Evolutionary conservation across 2,329 filamentous ascomycete species (phyloP), one percentile per base, ranked within the genome.

Genomic region (Ophiostoma sp.): DNA sequence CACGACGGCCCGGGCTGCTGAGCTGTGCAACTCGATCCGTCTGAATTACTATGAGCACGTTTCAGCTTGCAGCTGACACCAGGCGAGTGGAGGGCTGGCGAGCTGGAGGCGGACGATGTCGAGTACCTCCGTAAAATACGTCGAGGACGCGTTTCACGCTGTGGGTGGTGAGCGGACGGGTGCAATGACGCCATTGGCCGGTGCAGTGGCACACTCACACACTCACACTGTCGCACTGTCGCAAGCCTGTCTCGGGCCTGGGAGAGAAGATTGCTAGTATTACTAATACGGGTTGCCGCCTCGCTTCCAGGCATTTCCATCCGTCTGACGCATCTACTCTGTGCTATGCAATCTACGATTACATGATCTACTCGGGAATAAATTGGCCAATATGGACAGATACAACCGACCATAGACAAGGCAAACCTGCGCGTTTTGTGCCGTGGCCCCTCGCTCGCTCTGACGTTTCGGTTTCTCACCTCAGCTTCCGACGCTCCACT

Each of bases 171-270:
- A 12, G 9, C 27, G 49, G 11, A 18, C 14, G 55, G 38, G 27
- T 18, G 12, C 6, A 63, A 63, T 63, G 60, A 63, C 60, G 60
- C 60, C 60, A 63, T 63, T 63, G 60, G 60, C 60, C 42, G 60
- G 60, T 9, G 60, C 60, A 3, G 60, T 44, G 6, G 40, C 60
- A 63, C 60, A 63, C 38, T 41, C 6, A 7, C 58, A 7, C 58
- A 40, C 40, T 18, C 16, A 7, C 40, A 11, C n/a, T 11, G 40
- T 27, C 27, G 27, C 27, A 42, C n/a, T 63, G 38, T 55, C 49
- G 49, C 49, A 55, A 18, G 49, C 49, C 60, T 18, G 38, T 42
- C 60, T 63, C 38, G 38, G 60, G 42, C 16, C 27, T 42, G 14
- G 16, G 40, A 8, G 14, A 18, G 2, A 27, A 27, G 27, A 27